Evolutionary conservation across 192 early-diverging fungal genomes (phyloP), one percentile per base, ranked within the genome.

Genomic region (Podila epigama): DNA sequence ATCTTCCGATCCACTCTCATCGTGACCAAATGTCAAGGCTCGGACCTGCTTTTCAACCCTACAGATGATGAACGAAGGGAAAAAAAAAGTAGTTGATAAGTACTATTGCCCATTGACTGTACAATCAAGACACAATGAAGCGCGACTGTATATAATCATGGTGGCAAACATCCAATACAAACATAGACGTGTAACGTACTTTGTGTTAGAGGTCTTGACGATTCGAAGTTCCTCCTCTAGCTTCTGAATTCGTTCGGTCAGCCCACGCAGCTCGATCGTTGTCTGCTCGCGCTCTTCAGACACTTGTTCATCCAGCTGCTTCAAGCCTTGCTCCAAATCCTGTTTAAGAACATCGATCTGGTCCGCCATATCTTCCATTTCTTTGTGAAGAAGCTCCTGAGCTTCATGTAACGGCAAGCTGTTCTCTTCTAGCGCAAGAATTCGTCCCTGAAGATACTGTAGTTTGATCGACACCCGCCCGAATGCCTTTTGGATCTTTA

Each of bases 401-500:
- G 73, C 66, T 40, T 77, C 66, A 44, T 68, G 65, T 31, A 77
- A 5, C 0, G 73, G 73, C 22, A 68, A 4, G 32, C 66, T 77
- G 25, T 68, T 77, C 33, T 77, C 73, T 28, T 68, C 73, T 9
- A 77, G 33, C 18, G 59, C 66, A 31, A 77, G 61, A 28, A 77
- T 68, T 13, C 73, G 40, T 0, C 66, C 66, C 27, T 77, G 73
- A 13, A 77, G 73, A 41, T 77, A 77, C 32, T 77, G 73, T 16
- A 77, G 25, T 9, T 77, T 77, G 37, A 77, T 77, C 3, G 66
- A 77, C 7, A 77, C 66, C 1, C 66, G 65, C 3, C 73, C 66
- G 54, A 77, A 77, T 20, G 73, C 73, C 22, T 77, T 77, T 59
- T 77, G 73, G 40, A 77, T 48, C 44, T 77, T 77, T 20, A 77